These are phyloP conservation scores for Scutellaria barbata DNA, from an alignment of 257 asterid genomes.

Conservation along the genomic window DNA sequence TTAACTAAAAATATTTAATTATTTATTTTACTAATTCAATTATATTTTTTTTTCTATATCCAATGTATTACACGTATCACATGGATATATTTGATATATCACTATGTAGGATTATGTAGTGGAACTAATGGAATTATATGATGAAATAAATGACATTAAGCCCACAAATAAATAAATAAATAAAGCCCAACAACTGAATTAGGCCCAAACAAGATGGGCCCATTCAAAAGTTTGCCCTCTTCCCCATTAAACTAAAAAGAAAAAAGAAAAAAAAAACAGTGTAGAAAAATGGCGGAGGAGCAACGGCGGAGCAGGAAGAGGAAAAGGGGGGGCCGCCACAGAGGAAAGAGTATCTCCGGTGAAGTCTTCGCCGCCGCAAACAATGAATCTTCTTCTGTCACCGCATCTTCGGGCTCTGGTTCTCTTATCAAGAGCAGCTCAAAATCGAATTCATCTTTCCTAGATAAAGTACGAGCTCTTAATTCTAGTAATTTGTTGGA, in stretches of 20 bases:
- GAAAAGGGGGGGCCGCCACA: slow-evolving; percentile 49
- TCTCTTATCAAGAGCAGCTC: slow-evolving; percentile 43
- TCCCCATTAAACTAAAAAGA: not conserved
- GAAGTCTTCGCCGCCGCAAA: slow-evolving; percentile 30
- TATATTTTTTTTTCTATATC: no score
- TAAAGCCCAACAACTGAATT: not conserved
- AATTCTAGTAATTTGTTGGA: not conserved
- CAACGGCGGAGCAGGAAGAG: slow-evolving; percentile 60
- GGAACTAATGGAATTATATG: no score
- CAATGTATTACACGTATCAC: no score
- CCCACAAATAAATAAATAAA: not conserved
- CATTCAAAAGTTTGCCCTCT: slow-evolving; percentile 8
- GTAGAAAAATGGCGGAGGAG: slow-evolving; percentile 42
- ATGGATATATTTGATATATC: no score
- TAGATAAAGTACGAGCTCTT: slow-evolving; percentile 59
- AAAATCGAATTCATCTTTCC: slow-evolving; percentile 62
- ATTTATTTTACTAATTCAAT: no score
- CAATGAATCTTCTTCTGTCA: slow-evolving; percentile 30
- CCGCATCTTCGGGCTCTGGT: slow-evolving; percentile 34
- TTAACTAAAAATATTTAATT: no score
- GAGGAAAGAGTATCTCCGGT: slow-evolving; percentile 32
- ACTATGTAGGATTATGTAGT: no score
- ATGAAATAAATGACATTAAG: no score
- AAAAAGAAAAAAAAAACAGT: not conserved
- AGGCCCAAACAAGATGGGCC: not conserved